A percentile compares a stretch with the other conserved stretches of the same genome.
These are phyloP conservation scores for Neoboletus subvelutipes DNA, from an alignment of 768 basidiomycete species.

Conservation along the genomic window DNA sequence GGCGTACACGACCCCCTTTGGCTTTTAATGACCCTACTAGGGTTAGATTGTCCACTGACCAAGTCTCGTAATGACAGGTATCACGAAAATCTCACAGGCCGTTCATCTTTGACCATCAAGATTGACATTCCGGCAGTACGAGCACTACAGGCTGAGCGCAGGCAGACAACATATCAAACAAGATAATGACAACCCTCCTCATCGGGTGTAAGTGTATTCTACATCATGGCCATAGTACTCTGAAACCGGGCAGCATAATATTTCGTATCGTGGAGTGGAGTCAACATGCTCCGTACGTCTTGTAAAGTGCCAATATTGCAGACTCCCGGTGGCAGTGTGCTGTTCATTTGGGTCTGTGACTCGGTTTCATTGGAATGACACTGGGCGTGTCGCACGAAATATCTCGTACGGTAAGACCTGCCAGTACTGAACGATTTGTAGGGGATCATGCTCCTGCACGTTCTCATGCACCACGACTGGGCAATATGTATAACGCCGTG, in stretches of 20 bases:
- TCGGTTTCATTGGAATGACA: background rate
- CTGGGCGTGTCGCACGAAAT: background rate
- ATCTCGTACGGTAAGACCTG: background rate
- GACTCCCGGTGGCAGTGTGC: background rate
- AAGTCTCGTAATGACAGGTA: constrained; percentile 7
- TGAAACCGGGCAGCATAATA: background rate
- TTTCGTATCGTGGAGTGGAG: background rate
- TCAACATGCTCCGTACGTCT: background rate
- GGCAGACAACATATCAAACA: background rate
- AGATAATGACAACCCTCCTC: background rate
- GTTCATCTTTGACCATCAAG: too few relatives aligned
- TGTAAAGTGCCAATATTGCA: background rate
- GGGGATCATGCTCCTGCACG: background rate
- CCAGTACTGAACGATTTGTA: background rate
- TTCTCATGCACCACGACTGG: background rate
- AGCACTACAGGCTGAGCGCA: too few relatives aligned
- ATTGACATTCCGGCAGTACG: too few relatives aligned
- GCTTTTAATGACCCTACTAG: background rate
- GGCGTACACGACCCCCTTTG: background rate
- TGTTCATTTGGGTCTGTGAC: too few relatives aligned
- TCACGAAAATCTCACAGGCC: too few relatives aligned
- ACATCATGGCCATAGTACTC: background rate
- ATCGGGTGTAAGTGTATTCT: background rate
- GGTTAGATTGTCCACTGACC: background rate
- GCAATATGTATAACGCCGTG: background rate